Evolutionary conservation across 179 eudicot genomes (phyloP).

Genomic region (Patellifolia procumbens): DNA sequence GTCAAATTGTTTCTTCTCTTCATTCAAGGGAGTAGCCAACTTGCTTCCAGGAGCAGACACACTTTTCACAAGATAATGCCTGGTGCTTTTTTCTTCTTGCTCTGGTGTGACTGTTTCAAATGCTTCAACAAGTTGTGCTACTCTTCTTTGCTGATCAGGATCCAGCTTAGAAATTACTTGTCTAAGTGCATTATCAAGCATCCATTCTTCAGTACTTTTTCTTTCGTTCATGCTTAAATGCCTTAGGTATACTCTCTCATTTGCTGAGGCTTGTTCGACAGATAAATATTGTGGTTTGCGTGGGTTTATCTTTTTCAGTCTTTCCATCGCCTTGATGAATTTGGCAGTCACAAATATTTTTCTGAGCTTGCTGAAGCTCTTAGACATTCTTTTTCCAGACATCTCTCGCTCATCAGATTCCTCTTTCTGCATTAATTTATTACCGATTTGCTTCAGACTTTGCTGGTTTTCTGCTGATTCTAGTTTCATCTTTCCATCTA

Average conservation of each 20-base stretch:
- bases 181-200: constrained; percentile 85
- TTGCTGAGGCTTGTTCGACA: constrained; percentile 35
- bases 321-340: constrained; percentile 77
- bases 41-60: constrained; percentile 22
- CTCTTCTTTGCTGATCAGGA: constrained; percentile 82
- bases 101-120: constrained; percentile 81
- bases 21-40: constrained; percentile 3
- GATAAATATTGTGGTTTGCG: constrained; percentile 31
- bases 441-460: constrained; percentile 8
- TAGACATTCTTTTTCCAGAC: constrained; percentile 33
- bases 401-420: constrained; percentile 27
- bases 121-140: constrained; percentile 82
- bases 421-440: constrained; percentile 17
- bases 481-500: not conserved
- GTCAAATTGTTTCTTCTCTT: constrained; percentile 8
- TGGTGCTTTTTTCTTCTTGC: constrained; percentile 22
- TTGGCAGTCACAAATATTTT: constrained; percentile 64
- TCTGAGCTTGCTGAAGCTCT: constrained; percentile 63
- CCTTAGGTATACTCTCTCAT: constrained; percentile 52
- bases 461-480: constrained; percentile 18
- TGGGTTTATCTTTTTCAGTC: constrained; percentile 47
- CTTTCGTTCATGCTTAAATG: constrained; percentile 58
- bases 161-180: constrained; percentile 62
- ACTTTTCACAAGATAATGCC: constrained; percentile 21
- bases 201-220: constrained; percentile 83